phyloP scores from a whole-genome alignment of 352 stramenopile species.

The Ochromonadaceae sp. region DNA sequence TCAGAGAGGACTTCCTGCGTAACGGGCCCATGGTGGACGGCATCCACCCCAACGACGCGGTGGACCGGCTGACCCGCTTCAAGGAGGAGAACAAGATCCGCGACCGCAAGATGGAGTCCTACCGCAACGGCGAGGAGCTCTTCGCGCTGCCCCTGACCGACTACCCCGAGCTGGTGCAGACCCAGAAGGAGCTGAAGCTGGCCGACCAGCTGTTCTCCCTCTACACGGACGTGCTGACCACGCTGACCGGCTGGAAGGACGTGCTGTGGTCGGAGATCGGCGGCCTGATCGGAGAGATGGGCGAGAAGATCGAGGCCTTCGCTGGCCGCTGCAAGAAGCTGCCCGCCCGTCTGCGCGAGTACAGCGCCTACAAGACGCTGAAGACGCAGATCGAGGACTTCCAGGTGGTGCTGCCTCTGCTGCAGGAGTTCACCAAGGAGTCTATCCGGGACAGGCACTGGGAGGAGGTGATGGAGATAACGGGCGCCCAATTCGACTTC shows the following conservation, averaged over 20 bases:
- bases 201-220: slow-evolving; percentile 81
- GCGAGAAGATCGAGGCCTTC: slow-evolving; percentile 88
- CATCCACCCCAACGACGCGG: slow-evolving; percentile 81
- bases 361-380: slow-evolving; percentile 87
- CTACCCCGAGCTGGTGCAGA: slow-evolving; percentile 88
- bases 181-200: slow-evolving; percentile 81
- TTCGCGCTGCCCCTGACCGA: slow-evolving; percentile 87
- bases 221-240: slow-evolving; percentile 90
- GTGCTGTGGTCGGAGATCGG: slow-evolving; percentile 76
- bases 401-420: slow-evolving; percentile 80
- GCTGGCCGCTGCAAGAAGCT: slow-evolving; percentile 89
- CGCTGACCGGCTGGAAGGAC: slow-evolving; percentile 88
- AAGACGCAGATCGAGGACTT: slow-evolving; percentile 96
- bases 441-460: slow-evolving; percentile 88
- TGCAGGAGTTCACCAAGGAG: slow-evolving; percentile 88
- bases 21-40: slow-evolving; percentile 93
- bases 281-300: slow-evolving; percentile 85
- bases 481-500: slow-evolving; percentile 74
- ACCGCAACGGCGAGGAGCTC: slow-evolving; percentile 83
- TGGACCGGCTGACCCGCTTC: slow-evolving; percentile 89
- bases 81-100: slow-evolving; percentile 94
- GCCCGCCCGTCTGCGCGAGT: slow-evolving; percentile 82
- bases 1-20: slow-evolving; percentile 82
- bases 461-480: slow-evolving; percentile 88
- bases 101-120: slow-evolving; percentile 91